Base-by-base conservation (phyloP, 768 basidiomycete genomes). In the Amanita rubescens region DNA sequence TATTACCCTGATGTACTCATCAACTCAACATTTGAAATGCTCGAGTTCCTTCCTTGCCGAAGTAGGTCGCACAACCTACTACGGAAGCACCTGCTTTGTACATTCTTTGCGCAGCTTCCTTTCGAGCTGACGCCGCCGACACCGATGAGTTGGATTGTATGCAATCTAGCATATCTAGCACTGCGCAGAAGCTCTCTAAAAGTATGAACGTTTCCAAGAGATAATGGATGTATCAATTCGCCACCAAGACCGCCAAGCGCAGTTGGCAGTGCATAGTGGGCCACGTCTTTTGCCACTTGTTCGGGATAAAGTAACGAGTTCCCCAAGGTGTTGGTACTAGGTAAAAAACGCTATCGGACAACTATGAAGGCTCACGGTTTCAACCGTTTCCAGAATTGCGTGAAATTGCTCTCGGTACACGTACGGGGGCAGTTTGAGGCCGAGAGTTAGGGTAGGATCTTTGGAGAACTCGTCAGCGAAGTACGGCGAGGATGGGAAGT, bases 371-470 rank as follows among this genome's bases (percentile, higher is more conserved):
- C 53, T 54, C 27, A 49, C 33, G n/a, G 61, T 59, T 34, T 68
- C 65, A 38, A 90, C 63, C 42, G 66, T 67, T 10, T 70, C 64
- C 19, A 88, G 57, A 58, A 84, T 72, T 14, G 76, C 74, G 12
- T 62, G 65, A 63, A 90, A 86, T 60, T 88, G 87, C 22, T 75
- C 75, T 35, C 68, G 65, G 61, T 79, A 77, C 33, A 82, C 75
- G 63, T 83, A 92, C 20, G 90, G 90, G 1, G 90, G 84, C 32
- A 93, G 74, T 65, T 92, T 92, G 49, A 92, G 69, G 12, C 90
- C 91, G 46, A 89, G 70, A 3, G 82, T 79, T 46, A 90, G 68
- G 0, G 76, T 75, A 9, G 65, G 63, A 62, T 88, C 86, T 22
- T 64, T 55, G 54, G 67, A 63, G 60, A 75, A 75, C 44, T 71